Base-by-base conservation (phyloP, 2,329 filamentous ascomycete genomes). In the Scleromitrula shiraiana region DNA sequence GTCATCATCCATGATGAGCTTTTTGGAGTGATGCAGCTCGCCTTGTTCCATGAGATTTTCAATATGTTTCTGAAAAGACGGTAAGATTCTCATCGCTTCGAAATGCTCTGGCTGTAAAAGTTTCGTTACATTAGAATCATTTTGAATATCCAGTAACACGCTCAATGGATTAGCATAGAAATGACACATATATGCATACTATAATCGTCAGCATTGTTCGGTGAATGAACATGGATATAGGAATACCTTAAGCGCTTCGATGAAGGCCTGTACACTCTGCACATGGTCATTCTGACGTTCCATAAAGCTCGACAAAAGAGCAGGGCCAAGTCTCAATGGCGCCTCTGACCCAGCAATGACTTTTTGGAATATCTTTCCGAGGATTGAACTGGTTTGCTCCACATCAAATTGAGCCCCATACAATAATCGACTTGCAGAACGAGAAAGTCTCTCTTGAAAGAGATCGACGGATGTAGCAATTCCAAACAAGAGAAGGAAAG, bases 161-260 rank as follows among this genome's bases (percentile, higher is more conserved):
- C 81, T 87, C 3, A 89, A 69, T 1, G 83, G 78, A 56, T 89
- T 91, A 32, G 83, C 84, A 57, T 88, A 91, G 60, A 87, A 91
- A 62, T 89, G 85, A 49, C 83, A 87, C 86, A 94, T 90, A 61
- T 89, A 88, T 1, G 83, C 80, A 66, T 91, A 93, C 77, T 88
- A 63, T 30, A 9, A 26, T 4, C 33, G 30, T 53, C 4, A 57
- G 61, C 32, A 59, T 29, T 23, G 6, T 41, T 5, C 26, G 8
- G 5, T 32, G 4, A 15, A 24, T 7, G 29, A 39, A 39, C 1
- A 17, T 12, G 8, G n/a, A 22, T 7, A 19, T 23, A 41, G 45
- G 64, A 56, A 14, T 64, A 82, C 82, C 71, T 85, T 85, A 2
- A 89, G 59, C 9, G 83, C 81, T 60, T 78, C 78, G 40, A 83